Evolutionary conservation across 129 eudicot genomes (phyloP), one percentile per base, ranked within the genome.

Genomic region (Helianthus tuberosus): DNA sequence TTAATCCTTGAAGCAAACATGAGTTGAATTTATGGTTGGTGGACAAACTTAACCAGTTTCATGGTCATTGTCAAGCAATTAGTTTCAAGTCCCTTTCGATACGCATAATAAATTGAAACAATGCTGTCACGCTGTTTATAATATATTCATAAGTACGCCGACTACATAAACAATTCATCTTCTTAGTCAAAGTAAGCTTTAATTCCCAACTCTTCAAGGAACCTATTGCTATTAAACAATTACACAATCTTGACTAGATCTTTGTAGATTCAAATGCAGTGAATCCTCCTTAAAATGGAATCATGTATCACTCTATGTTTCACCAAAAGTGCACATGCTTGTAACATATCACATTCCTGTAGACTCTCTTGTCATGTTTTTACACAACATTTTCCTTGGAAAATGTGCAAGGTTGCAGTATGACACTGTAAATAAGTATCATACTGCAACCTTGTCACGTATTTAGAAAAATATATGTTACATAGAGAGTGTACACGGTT

Each of bases 171-270:
- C 61, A 64, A 83, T 69, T 50, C 13, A 76, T 54, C 67, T 62
- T 64, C 5, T n/a, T 79, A 36, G 84, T 75, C 75, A 82, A 60
- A 67, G 70, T 53, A 86, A 72, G 76, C 68, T 58, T 17, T 27
- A 17, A 39, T 72, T 49, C 60, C 80, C 82, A 74, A 79, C 76
- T 65, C 46, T 49, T 36, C 27, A 85, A 71, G 84, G 68, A 64
- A 71, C 69, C 62, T 64, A 68, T 17, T 58, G 14, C 36, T 23
- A 29, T 66, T 50, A 72, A 72, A 82, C 13, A 72, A 75, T 35
- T 72, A 35, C 32, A 72, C 23, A 20, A 82, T 83, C 65, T 82
- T 83, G 83, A 74, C 80, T 62, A 60, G 29, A 69, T 58, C 73
- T 50, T 71, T 35, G 47, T 57, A 57, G 36, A 72, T 66, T 73